phyloP scores from a whole-genome alignment of 164 flowering plant species.

The Paratinospora sagittata region DNA sequence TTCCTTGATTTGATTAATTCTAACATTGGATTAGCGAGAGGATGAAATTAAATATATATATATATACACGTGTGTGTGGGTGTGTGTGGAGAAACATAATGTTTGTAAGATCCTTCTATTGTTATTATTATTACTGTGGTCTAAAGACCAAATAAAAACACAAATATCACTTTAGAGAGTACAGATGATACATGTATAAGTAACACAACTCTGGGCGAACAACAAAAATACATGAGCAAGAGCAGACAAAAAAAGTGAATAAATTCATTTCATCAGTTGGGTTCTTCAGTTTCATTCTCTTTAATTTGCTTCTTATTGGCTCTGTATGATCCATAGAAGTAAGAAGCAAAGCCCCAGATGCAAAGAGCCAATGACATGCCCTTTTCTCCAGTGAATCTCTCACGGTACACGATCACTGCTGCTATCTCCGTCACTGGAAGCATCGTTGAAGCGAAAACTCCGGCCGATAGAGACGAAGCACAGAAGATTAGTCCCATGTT shows the following conservation, averaged over 20 bases:
- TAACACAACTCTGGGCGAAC: neutral
- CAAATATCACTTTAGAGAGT: neutral
- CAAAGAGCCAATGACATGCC: constrained; percentile 11
- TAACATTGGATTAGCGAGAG: too few species aligned
- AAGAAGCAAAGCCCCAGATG: constrained; percentile 14
- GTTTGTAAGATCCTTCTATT: neutral
- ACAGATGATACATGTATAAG: neutral
- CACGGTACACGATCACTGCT: constrained; percentile 2
- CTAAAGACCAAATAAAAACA: neutral
- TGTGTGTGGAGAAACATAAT: neutral
- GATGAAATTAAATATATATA: too few species aligned
- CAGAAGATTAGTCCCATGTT: constrained; percentile 7
- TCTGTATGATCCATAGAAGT: constrained; percentile 9
- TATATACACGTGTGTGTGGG: too few species aligned
- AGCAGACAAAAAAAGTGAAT: too few species aligned
- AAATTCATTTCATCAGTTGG: neutral
- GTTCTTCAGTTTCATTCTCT: neutral
- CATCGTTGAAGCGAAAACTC: constrained; percentile 1
- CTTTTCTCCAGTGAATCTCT: constrained; percentile 13
- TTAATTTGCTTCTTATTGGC: neutral
- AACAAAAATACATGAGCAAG: too few species aligned
- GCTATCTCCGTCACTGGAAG: constrained; percentile 9
- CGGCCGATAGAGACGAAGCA: constrained; percentile 9
- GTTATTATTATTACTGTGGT: neutral
- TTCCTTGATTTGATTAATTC: too few species aligned